Evolutionary conservation across 768 basidiomycete species (phyloP).

Genomic region (Strobilomyces confusus): DNA sequence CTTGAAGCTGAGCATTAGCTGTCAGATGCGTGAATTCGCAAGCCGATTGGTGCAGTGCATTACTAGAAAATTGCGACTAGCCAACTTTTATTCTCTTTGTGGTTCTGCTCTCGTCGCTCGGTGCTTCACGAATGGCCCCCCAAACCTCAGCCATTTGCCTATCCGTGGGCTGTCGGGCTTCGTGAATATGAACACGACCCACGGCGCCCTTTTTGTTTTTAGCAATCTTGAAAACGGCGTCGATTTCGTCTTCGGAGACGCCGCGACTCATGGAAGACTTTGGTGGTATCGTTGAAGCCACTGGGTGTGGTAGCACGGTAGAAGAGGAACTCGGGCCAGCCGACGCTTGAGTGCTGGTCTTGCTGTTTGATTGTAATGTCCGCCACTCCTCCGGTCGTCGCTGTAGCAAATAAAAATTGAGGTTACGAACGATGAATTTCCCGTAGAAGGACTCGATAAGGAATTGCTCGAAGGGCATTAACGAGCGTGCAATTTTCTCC

Average conservation of each 20-base stretch:
- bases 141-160: conserved; percentile 46
- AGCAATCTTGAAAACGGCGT: conserved; percentile 58
- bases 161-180: conserved; percentile 25
- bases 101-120: conserved; percentile 40
- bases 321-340: conserved; percentile 17
- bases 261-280: conserved; percentile 46
- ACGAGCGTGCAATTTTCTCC: conserved; percentile 89
- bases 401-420: conserved; percentile 74
- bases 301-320: background rate
- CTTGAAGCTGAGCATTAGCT: background rate
- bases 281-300: conserved; percentile 6
- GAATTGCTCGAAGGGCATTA: conserved; percentile 65
- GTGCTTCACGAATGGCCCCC: conserved; percentile 57
- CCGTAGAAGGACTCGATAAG: conserved; percentile 81
- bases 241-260: conserved; percentile 63
- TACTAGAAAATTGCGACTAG: background rate
- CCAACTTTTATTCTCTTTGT: conserved; percentile 31
- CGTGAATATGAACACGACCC: conserved; percentile 9
- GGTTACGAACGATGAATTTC: conserved; percentile 77
- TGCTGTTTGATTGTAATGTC: conserved; percentile 50
- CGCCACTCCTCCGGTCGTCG: conserved; percentile 86
- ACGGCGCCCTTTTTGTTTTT: conserved; percentile 56
- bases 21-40: background rate
- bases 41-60: background rate
- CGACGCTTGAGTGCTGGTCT: conserved; percentile 19